phyloP scores from a whole-genome alignment of 345 rosid species.

The Populus deltoides region DNA sequence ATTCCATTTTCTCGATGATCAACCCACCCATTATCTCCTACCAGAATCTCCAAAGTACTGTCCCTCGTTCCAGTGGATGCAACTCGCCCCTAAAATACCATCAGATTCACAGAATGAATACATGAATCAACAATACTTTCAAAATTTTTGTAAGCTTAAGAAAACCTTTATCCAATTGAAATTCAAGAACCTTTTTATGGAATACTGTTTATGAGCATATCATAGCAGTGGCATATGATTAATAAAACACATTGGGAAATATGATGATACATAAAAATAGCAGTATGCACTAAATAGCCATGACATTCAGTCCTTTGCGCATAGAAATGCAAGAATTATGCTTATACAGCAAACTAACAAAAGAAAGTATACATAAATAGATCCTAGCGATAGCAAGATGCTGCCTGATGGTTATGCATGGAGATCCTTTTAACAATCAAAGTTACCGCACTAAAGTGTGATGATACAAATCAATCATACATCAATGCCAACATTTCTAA shows the following conservation, averaged over 20 bases:
- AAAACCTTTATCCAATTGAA: not conserved
- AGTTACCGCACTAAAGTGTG: not conserved
- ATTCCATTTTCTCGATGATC: slow-evolving; percentile 83
- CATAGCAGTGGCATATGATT: not conserved
- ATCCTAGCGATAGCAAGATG: not conserved
- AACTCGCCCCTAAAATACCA: slow-evolving; percentile 61
- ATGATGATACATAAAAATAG: too few species aligned
- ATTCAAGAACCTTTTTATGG: not conserved
- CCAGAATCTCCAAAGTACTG: slow-evolving; percentile 74
- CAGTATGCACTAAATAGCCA: not conserved
- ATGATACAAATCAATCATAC: too few species aligned
- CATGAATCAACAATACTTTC: not conserved
- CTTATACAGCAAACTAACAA: not conserved
- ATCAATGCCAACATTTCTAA: not conserved
- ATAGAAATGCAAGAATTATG: not conserved
- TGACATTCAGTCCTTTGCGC: not conserved
- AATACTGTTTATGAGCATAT: not conserved
- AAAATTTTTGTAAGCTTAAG: not conserved
- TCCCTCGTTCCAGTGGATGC: slow-evolving; percentile 77
- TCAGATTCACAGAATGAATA: slow-evolving; percentile 11
- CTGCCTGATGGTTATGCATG: not conserved
- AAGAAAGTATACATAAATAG: not conserved
- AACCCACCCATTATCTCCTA: slow-evolving; percentile 90
- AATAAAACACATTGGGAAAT: not conserved
- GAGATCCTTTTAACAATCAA: not conserved